Evolutionary conservation across 1,284 basidiomycete species (phyloP).

Genomic region (Lentinula novae-zelandiae): DNA sequence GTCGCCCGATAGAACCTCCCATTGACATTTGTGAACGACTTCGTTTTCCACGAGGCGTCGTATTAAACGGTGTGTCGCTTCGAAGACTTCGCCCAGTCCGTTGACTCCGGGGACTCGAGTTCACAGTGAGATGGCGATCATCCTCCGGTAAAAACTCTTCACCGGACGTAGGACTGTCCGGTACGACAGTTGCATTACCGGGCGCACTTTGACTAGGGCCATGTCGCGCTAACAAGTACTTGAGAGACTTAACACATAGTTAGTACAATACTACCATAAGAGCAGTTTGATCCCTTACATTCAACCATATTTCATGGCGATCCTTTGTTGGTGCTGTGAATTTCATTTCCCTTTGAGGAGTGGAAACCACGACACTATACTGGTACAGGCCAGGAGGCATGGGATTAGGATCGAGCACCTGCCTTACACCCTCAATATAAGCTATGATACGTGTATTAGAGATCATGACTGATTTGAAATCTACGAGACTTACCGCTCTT

Average conservation of each 20-base stretch:
- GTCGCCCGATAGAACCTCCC: constrained; percentile 73
- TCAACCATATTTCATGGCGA: constrained; percentile 95
- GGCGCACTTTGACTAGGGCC: constrained; percentile 38
- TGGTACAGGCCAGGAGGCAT: constrained; percentile 91
- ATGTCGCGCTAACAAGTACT: constrained; percentile 78
- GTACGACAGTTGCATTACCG: constrained; percentile 36
- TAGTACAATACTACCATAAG: constrained; percentile 8
- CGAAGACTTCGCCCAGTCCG: constrained; percentile 58
- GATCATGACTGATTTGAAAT: constrained; percentile 6
- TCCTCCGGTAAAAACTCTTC: constrained; percentile 48
- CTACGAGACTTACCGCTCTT: constrained; percentile 81
- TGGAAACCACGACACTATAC: constrained; percentile 91
- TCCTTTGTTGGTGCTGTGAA: constrained; percentile 94
- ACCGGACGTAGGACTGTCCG: constrained; percentile 53
- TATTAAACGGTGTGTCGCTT: constrained; percentile 60
- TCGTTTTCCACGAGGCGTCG: constrained; percentile 70
- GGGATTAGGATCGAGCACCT: constrained; percentile 89
- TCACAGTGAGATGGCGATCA: constrained; percentile 38
- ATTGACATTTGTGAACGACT: constrained; percentile 75
- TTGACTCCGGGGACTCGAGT: constrained; percentile 66
- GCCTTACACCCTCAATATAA: constrained; percentile 91
- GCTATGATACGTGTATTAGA: constrained; percentile 45
- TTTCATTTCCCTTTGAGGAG: constrained; percentile 94
- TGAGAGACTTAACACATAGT: constrained; percentile 59
- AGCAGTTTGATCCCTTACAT: constrained; percentile 44